These are phyloP conservation scores for Lichtheimia ornata DNA, from an alignment of 371 early-diverging fungal species.

Conservation along the genomic window DNA sequence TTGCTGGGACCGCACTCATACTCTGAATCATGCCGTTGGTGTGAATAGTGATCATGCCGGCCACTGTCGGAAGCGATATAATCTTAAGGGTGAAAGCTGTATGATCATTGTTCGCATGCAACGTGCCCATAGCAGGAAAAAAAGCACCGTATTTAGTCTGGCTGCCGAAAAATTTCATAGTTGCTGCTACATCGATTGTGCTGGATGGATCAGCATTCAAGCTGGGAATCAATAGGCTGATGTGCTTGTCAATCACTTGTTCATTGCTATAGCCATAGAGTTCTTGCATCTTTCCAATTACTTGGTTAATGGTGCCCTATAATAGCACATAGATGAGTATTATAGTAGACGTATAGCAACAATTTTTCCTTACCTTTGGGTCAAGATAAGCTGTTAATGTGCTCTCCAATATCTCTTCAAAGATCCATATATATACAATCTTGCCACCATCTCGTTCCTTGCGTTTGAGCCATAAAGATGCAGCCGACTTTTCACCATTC, in stretches of 20 bases:
- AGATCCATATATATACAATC: constrained; percentile 67
- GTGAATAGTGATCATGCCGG: constrained; percentile 65
- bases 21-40: constrained; percentile 61
- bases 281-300: constrained; percentile 52
- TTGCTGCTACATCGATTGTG: constrained; percentile 36
- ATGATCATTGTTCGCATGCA: constrained; percentile 10
- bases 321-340: not conserved
- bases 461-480: constrained; percentile 71
- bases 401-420: constrained; percentile 66
- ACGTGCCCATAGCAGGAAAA: constrained; percentile 62
- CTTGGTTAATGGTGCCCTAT: constrained; percentile 49
- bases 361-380: constrained; percentile 18
- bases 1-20: constrained; percentile 68
- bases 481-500: constrained; percentile 55
- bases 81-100: constrained; percentile 37
- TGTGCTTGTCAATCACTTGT: constrained; percentile 54
- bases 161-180: constrained; percentile 60
- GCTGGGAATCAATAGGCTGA: constrained; percentile 51
- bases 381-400: constrained; percentile 33
- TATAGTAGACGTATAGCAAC: not conserved
- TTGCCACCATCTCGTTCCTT: constrained; percentile 46
- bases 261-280: constrained; percentile 59
- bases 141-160: constrained; percentile 51
- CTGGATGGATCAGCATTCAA: constrained; percentile 30
- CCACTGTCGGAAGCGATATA: constrained; percentile 66